Percentiles rank a stretch among this genome's conserved stretches.
Evolutionary conservation across 2,329 filamentous ascomycete genomes (phyloP).

Genomic region (Didymella sp.): DNA sequence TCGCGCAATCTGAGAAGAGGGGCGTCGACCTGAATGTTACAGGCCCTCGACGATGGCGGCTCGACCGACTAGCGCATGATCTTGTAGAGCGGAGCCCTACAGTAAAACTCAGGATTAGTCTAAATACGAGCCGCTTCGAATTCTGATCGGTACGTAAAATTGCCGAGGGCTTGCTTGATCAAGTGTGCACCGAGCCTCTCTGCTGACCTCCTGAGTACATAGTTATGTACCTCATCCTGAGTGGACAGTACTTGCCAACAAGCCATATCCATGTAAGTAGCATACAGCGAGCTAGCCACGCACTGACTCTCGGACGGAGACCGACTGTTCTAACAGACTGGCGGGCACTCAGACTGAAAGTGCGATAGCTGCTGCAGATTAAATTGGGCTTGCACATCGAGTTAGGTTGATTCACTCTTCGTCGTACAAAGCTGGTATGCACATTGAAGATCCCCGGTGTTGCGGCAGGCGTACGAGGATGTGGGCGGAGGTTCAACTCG

Average conservation of each 20-base stretch:
- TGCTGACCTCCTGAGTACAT: slow-evolving; percentile 8
- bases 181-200: not conserved
- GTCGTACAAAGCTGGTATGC: slow-evolving; percentile 13
- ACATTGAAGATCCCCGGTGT: slow-evolving; percentile 2
- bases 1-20: slow-evolving; percentile 14
- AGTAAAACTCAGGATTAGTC: slow-evolving; percentile 14
- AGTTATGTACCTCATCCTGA: slow-evolving; percentile 4
- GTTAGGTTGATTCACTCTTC: slow-evolving; percentile 3
- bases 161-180: slow-evolving; percentile 5
- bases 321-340: not conserved
- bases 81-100: slow-evolving; percentile 15
- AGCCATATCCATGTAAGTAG: slow-evolving; percentile 1
- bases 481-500: slow-evolving; percentile 8
- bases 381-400: slow-evolving; percentile 2
- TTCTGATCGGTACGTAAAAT: slow-evolving; percentile 8
- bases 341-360: slow-evolving; percentile 1
- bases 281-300: slow-evolving; percentile 10
- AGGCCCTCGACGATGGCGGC: slow-evolving; percentile 18
- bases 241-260: not conserved
- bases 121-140: slow-evolving; percentile 15
- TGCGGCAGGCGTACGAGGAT: slow-evolving; percentile 1
- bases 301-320: slow-evolving; percentile 5
- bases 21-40: slow-evolving; percentile 10
- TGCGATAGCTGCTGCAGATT: slow-evolving; percentile 11
- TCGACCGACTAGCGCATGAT: slow-evolving; percentile 20